Base-by-base conservation (phyloP, 257 asterid species). In the Sherardia arvensis region DNA sequence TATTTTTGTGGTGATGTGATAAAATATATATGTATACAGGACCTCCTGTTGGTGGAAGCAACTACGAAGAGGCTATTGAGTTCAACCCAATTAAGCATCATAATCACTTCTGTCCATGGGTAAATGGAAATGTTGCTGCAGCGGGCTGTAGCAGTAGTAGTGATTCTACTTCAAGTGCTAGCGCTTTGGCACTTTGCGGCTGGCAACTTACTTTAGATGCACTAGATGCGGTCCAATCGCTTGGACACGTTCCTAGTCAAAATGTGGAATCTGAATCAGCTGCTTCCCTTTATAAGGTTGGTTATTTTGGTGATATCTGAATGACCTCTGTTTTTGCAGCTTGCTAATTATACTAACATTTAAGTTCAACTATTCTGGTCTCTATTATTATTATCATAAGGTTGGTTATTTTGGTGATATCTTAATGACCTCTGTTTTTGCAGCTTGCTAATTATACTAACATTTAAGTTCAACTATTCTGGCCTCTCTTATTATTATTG, bases 161-260 rank as follows among this genome's bases (percentile, higher is more conserved):
- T 30, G 85, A 94, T 74, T 90, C 97, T 60, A 75, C 90, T 69
- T 85, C 95, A 33, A 81, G 81, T 71, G 80, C 90, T 53, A 85
- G 85, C 71, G 84, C 85, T 71, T 65, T 84, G 54, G 97, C 94
- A 10, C 85, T 87, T 56, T 84, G 94, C 64, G 97, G 99, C 62
- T 93, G 99, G 99, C 96, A 90, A 85, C 85, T 85, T 71, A 93
- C 99, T 28, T 74, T 93, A 74, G 99, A 93, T 83, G 99, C 99
- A 69, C 76, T 93, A 73, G 97, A 93, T 64, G 84, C 91, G 65
- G 80, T 86, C 79, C 99, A 87, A 70, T 80, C 88, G n/a, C 86
- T 65, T 73, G 97, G 97, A 62, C 89, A 87, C 77, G 68, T 87
- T 73, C 97, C 99, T 18, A 81, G 76, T 70, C 97, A 90, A 69